phyloP scores from a whole-genome alignment of 495 filamentous ascomycete species.

The Articulospora tetracladia region DNA sequence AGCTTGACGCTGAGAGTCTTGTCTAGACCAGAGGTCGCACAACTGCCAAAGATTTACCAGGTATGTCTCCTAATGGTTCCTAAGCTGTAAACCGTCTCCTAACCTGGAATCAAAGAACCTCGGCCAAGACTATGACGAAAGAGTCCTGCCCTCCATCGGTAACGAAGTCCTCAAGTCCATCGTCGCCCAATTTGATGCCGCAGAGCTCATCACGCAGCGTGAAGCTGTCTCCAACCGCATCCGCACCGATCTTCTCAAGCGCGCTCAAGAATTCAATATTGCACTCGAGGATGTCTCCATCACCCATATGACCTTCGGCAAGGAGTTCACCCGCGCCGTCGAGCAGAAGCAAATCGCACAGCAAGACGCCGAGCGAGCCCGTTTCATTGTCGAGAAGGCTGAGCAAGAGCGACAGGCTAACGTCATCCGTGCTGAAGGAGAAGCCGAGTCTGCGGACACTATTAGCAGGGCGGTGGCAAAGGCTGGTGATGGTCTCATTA shows the following conservation, averaged over 20 bases:
- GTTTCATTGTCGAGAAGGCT: constrained; percentile 98
- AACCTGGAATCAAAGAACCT: constrained; percentile 51
- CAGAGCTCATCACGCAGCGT: constrained; percentile 98
- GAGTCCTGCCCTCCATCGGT: constrained; percentile 98
- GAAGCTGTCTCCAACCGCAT: constrained; percentile 96
- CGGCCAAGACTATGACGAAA: constrained; percentile 97
- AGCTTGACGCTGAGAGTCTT: constrained; percentile 94
- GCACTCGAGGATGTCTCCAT: constrained; percentile 98
- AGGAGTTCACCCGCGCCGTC: constrained; percentile 97
- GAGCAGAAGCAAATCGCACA: constrained; percentile 99
- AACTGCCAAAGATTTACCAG: constrained; percentile 97
- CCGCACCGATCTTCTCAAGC: constrained; percentile 89
- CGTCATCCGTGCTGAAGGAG: constrained; percentile 95
- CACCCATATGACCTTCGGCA: constrained; percentile 99
- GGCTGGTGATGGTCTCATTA: constrained; percentile 85
- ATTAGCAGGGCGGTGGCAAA: constrained; percentile 91
- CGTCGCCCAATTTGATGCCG: constrained; percentile 98
- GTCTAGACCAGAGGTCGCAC: constrained; percentile 89
- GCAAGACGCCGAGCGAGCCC: constrained; percentile 94
- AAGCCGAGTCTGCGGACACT: constrained; percentile 92
- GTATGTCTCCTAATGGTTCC: constrained; percentile 44
- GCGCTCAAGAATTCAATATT: constrained; percentile 98
- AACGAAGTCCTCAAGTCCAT: constrained; percentile 99
- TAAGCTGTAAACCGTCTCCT: constrained; percentile 4
- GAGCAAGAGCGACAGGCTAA: constrained; percentile 99